These are phyloP conservation scores for Chaetomiaceae sp. DNA, from an alignment of 2,329 filamentous ascomycete species.

Conservation along the genomic window DNA sequence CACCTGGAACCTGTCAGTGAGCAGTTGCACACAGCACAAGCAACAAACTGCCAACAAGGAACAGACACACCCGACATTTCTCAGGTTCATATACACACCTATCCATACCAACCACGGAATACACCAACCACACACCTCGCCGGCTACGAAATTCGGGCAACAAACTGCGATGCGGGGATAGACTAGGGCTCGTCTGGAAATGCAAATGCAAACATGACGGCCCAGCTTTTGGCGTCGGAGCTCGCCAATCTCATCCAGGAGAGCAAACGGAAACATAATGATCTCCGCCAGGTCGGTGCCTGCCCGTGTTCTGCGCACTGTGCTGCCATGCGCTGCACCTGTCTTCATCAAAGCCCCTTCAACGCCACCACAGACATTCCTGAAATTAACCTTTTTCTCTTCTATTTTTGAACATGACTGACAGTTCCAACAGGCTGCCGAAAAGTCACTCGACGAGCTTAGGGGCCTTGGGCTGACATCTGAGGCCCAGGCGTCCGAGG, in stretches of 20 bases:
- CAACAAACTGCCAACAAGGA: no score
- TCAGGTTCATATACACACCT: no score
- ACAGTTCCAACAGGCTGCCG: slow-evolving; percentile 61
- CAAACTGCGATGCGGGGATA: neutral
- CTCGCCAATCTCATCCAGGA: slow-evolving; percentile 89
- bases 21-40: no score
- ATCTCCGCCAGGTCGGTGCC: slow-evolving; percentile 83
- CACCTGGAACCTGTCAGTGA: no score
- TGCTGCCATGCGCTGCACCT: neutral
- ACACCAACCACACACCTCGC: neutral
- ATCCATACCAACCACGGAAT: neutral
- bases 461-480: slow-evolving; percentile 69
- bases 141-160: no score
- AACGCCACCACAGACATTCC: neutral
- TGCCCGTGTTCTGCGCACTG: slow-evolving; percentile 31
- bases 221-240: slow-evolving; percentile 83
- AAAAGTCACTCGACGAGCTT: slow-evolving; percentile 87
- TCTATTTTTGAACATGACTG: no score
- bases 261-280: slow-evolving; percentile 89
- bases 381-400: neutral
- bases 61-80: no score
- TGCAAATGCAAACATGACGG: slow-evolving; percentile 63
- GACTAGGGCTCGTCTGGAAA: slow-evolving; percentile 3
- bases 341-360: neutral
- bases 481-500: slow-evolving; percentile 69